Base-by-base conservation (phyloP, 352 stramenopile species). In the Phytophthora colocasiae region DNA sequence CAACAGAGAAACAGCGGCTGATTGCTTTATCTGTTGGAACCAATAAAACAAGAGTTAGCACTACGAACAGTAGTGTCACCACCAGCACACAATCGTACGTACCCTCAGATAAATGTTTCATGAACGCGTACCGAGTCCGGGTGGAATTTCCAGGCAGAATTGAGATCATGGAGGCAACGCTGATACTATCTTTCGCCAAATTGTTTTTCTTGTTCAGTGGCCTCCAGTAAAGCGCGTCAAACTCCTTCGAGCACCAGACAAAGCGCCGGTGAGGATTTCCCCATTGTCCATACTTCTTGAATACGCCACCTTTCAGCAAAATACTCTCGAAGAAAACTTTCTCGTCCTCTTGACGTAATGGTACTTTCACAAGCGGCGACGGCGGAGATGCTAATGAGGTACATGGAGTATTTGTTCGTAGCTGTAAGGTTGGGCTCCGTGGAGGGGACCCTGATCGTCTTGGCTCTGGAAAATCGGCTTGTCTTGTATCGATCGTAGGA, bases 211-310 rank as follows among this genome's bases (percentile, higher is more conserved):
- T 88, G 61, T 85, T 89, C 34, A 92, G 77, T 27, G 81, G 80
- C 11, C 83, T 75, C 83, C 83, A 92, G 57, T 77, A 88, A 6
- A 92, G 62, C 1, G 68, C 75, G 32, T 88, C 81, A 41, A 89
- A 81, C n/a, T 85, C 84, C 27, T 83, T 85, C 9, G 71, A 80
- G 63, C 81, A 88, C 84, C 84, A 92, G 4, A 92, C 80, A 55
- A 86, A 92, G 14, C 84, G 79, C 26, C 81, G 72, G 49, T 91
- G 84, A n/a, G 84, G 84, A 38, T 87, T 87, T 11, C 84, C 81
- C 84, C 84, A 92, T 45, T 90, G 81, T 0, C 81, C 84, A 45
- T 90, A 90, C 58, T 92, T 91, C 54, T 89, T 89, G 48, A 92
- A 92, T 15, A 91, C 76, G 7, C 78, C 80, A 26, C 84, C 80